Base-by-base conservation (phyloP, 2,329 filamentous ascomycete genomes). In the Colletotrichum sojae region DNA sequence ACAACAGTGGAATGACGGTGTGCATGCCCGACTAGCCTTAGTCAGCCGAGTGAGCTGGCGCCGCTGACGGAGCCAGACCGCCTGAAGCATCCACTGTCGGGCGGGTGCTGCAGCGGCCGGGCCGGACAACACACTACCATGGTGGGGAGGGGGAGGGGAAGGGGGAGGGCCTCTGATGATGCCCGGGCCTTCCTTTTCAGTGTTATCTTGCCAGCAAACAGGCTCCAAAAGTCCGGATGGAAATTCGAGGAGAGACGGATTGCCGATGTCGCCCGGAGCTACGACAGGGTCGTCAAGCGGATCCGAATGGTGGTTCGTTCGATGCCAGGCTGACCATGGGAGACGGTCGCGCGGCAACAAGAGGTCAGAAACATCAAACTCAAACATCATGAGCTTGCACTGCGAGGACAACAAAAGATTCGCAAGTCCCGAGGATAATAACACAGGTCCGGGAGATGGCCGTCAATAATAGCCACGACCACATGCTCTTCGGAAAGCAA, bases 61-160 rank as follows among this genome's bases (percentile, higher is more conserved):
- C 55, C 67, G 53, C 62, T 67, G 67, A 69, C 63, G 67, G 36
- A 56, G 55, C 62, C 52, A 51, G 31, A 61, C 51, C 51, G 36
- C 31, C n/a, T 36, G 27, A 46, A 39, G 25, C 15, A 49, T 20
- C 20, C 18, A 46, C 45, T 46, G 45, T 16, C 16, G 45, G 8
- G 12, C 46, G n/a, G 18, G 46, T 18, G 46, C n/a, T 18, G 13
- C 40, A 43, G 40, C 40, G 40, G 40, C 40, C 40, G 16, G 40
- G 16, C 13, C 40, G 40, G 40, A 5, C 40, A 43, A 36, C 31
- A 36, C 31, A 10, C 31, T 9, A 10, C 31, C 2, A 10, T 36
- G 31, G 31, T 36, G 8, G 31, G 31, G 31, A 36, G 31, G 31
- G 27, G 27, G 31, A 36, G 31, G 31, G 27, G 27, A 9, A 31